Evolutionary conservation across 2,329 filamentous ascomycete species (phyloP).

Genomic region (Ceratocystis harringtonii): DNA sequence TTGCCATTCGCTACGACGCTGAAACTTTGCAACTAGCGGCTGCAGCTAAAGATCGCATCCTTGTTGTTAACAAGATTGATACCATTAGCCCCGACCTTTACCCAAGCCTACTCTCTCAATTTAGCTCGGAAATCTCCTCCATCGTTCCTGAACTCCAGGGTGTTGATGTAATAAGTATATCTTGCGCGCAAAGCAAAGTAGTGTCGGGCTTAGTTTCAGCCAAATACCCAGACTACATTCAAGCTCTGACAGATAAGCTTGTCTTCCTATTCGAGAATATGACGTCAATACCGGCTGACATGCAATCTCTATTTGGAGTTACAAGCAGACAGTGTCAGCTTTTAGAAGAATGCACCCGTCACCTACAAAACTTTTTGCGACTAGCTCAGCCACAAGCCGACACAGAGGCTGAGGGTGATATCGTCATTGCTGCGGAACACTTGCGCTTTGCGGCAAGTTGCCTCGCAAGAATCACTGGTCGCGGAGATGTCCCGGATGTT

Average conservation of each 20-base stretch:
- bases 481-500: slow-evolving; percentile 72
- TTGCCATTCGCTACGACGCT: slow-evolving; percentile 35
- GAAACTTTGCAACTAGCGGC: slow-evolving; percentile 42
- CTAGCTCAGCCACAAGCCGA: slow-evolving; percentile 32
- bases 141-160: slow-evolving; percentile 28
- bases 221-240: slow-evolving; percentile 49
- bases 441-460: slow-evolving; percentile 65
- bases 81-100: slow-evolving; percentile 29
- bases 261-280: slow-evolving; percentile 53
- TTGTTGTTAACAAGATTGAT: slow-evolving; percentile 52
- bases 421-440: slow-evolving; percentile 81
- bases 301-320: slow-evolving; percentile 76
- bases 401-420: slow-evolving; percentile 46
- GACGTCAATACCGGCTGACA: slow-evolving; percentile 54
- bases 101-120: slow-evolving; percentile 17
- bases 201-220: background rate
- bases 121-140: background rate
- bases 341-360: slow-evolving; percentile 53
- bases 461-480: slow-evolving; percentile 76
- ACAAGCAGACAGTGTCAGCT: slow-evolving; percentile 79
- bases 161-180: slow-evolving; percentile 28
- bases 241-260: slow-evolving; percentile 51
- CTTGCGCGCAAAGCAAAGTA: slow-evolving; percentile 36
- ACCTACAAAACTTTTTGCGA: slow-evolving; percentile 58
- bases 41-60: slow-evolving; percentile 33